phyloP scores from a whole-genome alignment of 495 filamentous ascomycete species.

The Talaromyces liani region DNA sequence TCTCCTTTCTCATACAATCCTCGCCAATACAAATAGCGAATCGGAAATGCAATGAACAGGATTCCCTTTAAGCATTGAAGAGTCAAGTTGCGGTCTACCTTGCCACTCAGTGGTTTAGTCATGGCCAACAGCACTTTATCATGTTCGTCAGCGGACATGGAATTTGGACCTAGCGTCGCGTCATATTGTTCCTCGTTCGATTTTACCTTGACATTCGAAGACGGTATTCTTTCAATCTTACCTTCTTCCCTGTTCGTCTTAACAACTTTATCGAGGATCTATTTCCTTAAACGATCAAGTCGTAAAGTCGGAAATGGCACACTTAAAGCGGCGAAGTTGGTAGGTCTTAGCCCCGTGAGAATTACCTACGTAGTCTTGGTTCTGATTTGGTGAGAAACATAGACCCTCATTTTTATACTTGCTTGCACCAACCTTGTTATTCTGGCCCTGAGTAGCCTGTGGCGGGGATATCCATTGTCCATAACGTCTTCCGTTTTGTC shows the following conservation, averaged over 20 bases:
- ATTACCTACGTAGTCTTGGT: too few species aligned
- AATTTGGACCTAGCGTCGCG: background rate
- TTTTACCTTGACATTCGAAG: background rate
- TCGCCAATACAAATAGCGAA: too few species aligned
- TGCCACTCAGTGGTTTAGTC: background rate
- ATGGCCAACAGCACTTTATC: background rate
- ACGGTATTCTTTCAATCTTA: background rate
- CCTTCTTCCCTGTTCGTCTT: background rate
- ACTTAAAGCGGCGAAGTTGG: background rate
- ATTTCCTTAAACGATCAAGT: background rate
- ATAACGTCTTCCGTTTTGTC: background rate
- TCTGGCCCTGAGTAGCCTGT: background rate
- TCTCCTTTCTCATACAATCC: too few species aligned
- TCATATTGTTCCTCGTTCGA: background rate
- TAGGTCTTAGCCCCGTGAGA: background rate
- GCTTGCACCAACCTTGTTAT: background rate
- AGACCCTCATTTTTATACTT: background rate
- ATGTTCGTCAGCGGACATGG: background rate
- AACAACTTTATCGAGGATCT: background rate
- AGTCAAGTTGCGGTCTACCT: background rate
- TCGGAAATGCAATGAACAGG: too few species aligned
- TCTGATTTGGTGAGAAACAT: too few species aligned
- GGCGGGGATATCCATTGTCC: background rate
- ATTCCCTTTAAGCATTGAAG: too few species aligned
- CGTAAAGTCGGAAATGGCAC: background rate